Base-by-base conservation (phyloP, 148 eudicot species). In the Bassia scoparia region DNA sequence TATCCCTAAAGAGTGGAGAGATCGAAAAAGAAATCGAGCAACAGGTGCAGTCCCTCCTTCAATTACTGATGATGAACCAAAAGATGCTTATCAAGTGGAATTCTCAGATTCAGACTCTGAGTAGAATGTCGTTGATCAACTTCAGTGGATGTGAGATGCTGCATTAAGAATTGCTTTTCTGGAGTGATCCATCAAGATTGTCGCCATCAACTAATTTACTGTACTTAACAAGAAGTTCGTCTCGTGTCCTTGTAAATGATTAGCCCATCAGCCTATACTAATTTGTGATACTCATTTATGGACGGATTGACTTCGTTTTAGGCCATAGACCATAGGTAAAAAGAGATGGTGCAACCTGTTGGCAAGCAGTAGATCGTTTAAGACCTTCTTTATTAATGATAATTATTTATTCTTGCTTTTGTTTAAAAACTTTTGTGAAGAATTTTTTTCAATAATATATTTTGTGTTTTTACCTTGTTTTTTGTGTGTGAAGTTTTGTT, bases 101-200 rank as follows among this genome's bases (percentile, higher is more conserved):
- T 70, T 89, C 18, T 83, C 99, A 27, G 99, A 88, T 82, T 87
- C 97, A 11, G 97, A 89, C 58, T 76, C 81, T 0, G 90, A 90
- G 71, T 87, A 75, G 48, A n/a, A 14, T 50, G 34, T 1, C n/a
- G 12, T 37, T 24, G 46, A 55, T 41, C 6, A 37, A 52, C 72
- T 37, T 38, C 58, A 52, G 55, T 16, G 52, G 13, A 18, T 27
- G 43, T 41, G 6, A n/a, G 17, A 26, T 35, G 37, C 17, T 38
- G 53, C 62, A 35, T 5, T 3, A 65, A 13, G 1, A 31, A 41
- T 20, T n/a, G 21, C 11, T 26, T 16, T 54, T 50, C 20, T 7
- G 12, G 17, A 15, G 33, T 15, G 24, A 43, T 10, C 3, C 16
- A 54, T 46, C 14, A n/a, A 9, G 48, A 38, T 23, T 17, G 6